Conservation (phyloP, 1,284 basidiomycete species). For the Cryptococcus sp. region DNA sequence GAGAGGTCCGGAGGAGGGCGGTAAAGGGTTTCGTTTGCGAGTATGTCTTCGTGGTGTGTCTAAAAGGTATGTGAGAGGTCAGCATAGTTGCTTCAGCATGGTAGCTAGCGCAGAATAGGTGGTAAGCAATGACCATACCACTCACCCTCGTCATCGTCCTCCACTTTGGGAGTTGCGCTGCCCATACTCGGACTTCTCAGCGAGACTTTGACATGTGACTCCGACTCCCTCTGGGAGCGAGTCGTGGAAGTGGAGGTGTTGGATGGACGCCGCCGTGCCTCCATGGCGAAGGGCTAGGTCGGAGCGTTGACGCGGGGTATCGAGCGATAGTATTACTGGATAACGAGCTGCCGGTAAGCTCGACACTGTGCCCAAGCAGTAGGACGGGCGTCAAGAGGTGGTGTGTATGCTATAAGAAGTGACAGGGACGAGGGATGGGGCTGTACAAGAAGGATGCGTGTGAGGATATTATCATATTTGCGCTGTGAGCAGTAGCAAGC, state of each 20-base stretch:
- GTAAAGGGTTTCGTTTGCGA: conserved; percentile 45
- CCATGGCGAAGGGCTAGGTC: conserved; percentile 2
- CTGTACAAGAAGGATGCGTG: too few species aligned
- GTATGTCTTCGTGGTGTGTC: conserved; percentile 38
- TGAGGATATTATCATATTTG: too few species aligned
- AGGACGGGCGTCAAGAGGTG: too few species aligned
- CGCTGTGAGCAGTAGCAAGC: too few species aligned
- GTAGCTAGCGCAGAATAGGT: not conserved
- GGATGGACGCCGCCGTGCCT: conserved; percentile 15
- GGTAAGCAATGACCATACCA: not conserved
- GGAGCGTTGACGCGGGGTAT: not conserved
- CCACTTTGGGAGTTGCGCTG: conserved; percentile 17
- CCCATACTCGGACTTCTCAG: conserved; percentile 17
- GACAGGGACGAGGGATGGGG: too few species aligned
- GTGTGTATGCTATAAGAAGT: too few species aligned
- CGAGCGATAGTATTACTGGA: not conserved
- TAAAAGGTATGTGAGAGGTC: not conserved
- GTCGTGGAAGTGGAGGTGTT: conserved; percentile 15
- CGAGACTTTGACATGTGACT: conserved; percentile 10
- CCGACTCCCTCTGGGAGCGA: conserved; percentile 14
- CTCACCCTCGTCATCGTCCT: conserved; percentile 21
- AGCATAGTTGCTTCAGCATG: not conserved
- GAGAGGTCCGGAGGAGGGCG: conserved; percentile 47
- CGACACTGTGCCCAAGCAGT: too few species aligned
- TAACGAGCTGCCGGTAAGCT: not conserved